Base-by-base conservation (phyloP, 2,329 filamentous ascomycete species). In the Fusarium bactridioides region DNA sequence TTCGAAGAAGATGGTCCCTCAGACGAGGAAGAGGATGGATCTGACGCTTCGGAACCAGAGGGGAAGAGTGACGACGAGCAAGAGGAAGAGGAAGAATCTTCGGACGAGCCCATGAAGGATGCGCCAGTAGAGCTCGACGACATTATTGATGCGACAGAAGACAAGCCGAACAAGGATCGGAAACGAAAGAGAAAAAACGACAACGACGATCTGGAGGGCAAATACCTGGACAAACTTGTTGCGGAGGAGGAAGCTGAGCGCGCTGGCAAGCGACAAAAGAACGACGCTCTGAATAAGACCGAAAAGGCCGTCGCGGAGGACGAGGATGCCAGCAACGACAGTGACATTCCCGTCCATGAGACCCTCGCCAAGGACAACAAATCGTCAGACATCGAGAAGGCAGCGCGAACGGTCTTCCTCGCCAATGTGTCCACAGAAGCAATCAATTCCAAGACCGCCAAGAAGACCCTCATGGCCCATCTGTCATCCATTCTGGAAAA, bases 401-500 rank as follows among this genome's bases (percentile, higher is more conserved):
- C 95, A 13, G 89, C 89, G 64, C 92, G 96, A 63, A 99, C 96
- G 11, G 90, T 98, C 45, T 99, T 98, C 83, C 85, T 99, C 18
- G 93, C 93, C 78, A 99, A 99, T 78, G 94, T 99, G 50, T 94
- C 94, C 19, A 91, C 89, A 27, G 86, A 92, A 58, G 94, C 94
- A 45, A 94, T 98, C 77, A 93, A 90, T 54, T 94, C 93, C 33
- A 97, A 97, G 79, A 83, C 90, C 5, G 92, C 91, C 38, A 94
- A 94, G 83, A 97, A 94, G 84, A 87, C 88, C 6, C 88, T 98
- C 35, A 84, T 94, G 73, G 85, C 88, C 45, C 94, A 98, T 80
- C 89, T 98, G 50, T 86, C 88, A n/a, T 94, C 94, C 2, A 92
- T 94, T 77, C 86, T 97, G 55, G 84, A 86, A 61, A 80, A 82